Evolutionary conservation across 345 rosid genomes (phyloP).

Genomic region (Populus pruinosa): DNA sequence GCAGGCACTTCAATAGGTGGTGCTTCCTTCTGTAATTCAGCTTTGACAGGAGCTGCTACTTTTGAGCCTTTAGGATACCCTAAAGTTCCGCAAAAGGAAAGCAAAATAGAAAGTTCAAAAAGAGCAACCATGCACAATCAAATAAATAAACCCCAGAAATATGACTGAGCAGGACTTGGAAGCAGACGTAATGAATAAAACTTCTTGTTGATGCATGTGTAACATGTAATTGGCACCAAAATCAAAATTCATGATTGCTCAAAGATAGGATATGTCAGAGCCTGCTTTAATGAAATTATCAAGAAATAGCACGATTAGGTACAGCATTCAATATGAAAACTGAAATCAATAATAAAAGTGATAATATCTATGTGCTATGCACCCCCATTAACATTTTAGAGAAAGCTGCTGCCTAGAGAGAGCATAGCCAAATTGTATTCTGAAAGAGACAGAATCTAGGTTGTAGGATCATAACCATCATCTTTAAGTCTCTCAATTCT

Average conservation of each 20-base stretch:
- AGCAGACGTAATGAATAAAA: not conserved
- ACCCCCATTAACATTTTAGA: not conserved
- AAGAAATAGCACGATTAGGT: too few relatives aligned
- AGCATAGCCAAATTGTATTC: not conserved
- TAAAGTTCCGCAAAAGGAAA: constrained; percentile 21
- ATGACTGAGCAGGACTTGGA: not conserved
- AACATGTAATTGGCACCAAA: not conserved
- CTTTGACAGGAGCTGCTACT: constrained; percentile 50
- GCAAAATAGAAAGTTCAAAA: not conserved
- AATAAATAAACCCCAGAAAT: not conserved
- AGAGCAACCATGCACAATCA: not conserved
- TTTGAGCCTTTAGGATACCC: constrained; percentile 54
- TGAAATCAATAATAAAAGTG: not conserved
- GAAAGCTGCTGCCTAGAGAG: not conserved
- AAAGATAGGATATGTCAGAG: not conserved
- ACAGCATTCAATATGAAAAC: not conserved
- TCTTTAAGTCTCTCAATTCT: not conserved
- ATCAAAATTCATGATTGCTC: not conserved
- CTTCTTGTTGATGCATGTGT: not conserved
- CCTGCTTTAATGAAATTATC: too few relatives aligned
- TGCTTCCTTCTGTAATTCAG: constrained; percentile 59
- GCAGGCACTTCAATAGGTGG: constrained; percentile 84
- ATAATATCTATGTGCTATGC: not conserved
- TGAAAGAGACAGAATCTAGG: not conserved
- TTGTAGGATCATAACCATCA: not conserved